Percentiles rank a stretch among this genome's conserved stretches.
These are phyloP conservation scores for Vaccinium corymbosum DNA, from an alignment of 148 eudicot species.

Conservation along the genomic window DNA sequence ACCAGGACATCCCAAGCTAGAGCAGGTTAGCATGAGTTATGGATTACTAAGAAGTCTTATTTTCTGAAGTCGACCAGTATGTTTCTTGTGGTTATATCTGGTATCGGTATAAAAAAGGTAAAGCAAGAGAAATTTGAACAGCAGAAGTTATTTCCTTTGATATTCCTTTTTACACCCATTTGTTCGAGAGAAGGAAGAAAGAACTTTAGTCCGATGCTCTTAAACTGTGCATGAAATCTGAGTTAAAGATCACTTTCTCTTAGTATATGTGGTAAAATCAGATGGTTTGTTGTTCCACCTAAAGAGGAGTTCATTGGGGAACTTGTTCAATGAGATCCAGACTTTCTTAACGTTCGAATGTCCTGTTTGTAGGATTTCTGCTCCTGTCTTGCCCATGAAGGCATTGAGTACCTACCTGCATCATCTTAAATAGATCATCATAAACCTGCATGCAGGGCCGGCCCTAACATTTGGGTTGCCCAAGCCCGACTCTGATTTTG, in stretches of 20 bases:
- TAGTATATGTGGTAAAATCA: neutral
- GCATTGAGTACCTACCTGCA: neutral
- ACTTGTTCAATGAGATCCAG: neutral
- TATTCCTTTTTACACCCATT: neutral
- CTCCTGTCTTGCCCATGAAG: neutral
- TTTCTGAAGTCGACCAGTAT: neutral
- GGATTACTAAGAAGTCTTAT: neutral
- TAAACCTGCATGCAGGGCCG: neutral
- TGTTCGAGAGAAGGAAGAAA: neutral
- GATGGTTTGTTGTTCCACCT: neutral
- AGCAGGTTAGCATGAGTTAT: conserved; percentile 54
- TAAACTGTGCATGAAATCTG: neutral
- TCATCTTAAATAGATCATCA: neutral
- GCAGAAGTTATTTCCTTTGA: neutral
- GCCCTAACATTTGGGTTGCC: no score
- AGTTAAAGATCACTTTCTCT: neutral
- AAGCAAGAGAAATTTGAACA: neutral
- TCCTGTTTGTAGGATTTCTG: neutral
- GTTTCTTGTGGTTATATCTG: neutral
- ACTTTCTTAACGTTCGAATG: neutral
- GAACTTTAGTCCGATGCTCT: neutral
- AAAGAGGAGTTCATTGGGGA: neutral
- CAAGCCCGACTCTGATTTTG: no score
- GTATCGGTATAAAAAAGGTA: neutral
- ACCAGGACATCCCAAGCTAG: conserved; percentile 74